Evolutionary conservation across 176 grass and related monocot genomes (phyloP).

Genomic region (Oryza rufipogon): DNA sequence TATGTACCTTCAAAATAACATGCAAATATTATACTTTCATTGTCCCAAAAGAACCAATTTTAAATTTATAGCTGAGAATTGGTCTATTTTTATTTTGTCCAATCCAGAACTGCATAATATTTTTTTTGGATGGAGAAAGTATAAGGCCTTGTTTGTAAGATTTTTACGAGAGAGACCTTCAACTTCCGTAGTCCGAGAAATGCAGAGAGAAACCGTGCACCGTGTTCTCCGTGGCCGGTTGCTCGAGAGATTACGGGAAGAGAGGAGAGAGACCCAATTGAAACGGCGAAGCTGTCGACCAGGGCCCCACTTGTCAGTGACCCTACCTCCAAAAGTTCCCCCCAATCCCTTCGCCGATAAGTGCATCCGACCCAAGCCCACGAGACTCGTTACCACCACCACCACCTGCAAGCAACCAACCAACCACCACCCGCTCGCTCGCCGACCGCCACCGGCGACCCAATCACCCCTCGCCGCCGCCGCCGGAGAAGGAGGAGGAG

Average conservation of each 20-base stretch:
- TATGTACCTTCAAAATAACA: too few species aligned
- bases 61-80: too few species aligned
- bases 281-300: neutral
- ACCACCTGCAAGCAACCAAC: slow-evolving; percentile 36
- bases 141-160: too few species aligned
- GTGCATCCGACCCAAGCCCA: neutral
- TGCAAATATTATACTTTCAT: too few species aligned
- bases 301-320: slow-evolving; percentile 6
- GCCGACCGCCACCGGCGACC: slow-evolving; percentile 23
- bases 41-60: too few species aligned
- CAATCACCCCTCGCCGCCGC: neutral
- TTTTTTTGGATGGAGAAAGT: too few species aligned
- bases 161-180: too few species aligned
- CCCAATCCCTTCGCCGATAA: slow-evolving; percentile 36
- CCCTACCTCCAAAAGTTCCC: neutral
- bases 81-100: too few species aligned
- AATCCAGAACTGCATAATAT: too few species aligned
- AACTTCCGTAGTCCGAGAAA: too few species aligned
- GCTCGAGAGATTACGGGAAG: neutral
- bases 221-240: neutral
- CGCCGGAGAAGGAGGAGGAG: slow-evolving; percentile 10
- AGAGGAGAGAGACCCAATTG: too few species aligned
- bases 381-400: neutral
- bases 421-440: neutral
- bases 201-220: neutral